Evolutionary conservation across 2,329 filamentous ascomycete genomes (phyloP).

Genomic region (Leptodontidium sp.): DNA sequence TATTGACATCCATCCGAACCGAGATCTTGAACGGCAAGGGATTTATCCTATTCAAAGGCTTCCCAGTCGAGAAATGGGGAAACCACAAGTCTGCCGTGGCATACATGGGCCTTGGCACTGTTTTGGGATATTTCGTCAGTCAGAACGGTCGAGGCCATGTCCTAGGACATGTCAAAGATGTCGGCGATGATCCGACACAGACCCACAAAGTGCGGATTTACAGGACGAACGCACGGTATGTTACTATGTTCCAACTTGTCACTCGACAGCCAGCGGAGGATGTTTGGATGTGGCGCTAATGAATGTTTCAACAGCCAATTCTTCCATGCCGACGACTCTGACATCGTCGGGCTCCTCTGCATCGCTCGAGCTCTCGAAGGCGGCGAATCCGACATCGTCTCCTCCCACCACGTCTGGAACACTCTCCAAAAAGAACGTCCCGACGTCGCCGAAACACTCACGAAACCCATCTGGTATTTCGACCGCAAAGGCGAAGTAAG

Average conservation of each 20-base stretch:
- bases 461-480: conserved; percentile 87
- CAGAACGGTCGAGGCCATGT: conserved; percentile 89
- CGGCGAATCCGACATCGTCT: conserved; percentile 84
- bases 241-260: conserved; percentile 51
- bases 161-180: conserved; percentile 86
- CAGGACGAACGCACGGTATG: conserved; percentile 70
- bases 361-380: conserved; percentile 80
- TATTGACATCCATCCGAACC: conserved; percentile 63
- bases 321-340: conserved; percentile 85
- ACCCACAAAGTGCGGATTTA: conserved; percentile 92
- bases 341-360: conserved; percentile 85
- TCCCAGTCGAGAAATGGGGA: conserved; percentile 80
- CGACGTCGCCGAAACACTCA: conserved; percentile 78
- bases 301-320: conserved; percentile 61
- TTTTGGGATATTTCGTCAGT: conserved; percentile 87
- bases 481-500: conserved; percentile 88
- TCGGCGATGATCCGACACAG: conserved; percentile 49
- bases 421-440: conserved; percentile 76
- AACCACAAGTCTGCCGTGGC: conserved; percentile 82
- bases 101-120: conserved; percentile 89
- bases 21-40: conserved; percentile 86
- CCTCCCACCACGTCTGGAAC: conserved; percentile 84
- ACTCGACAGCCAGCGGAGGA: background rate
- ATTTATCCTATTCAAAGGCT: conserved; percentile 88
- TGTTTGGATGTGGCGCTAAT: background rate